Base-by-base conservation (phyloP, 257 asterid species). In the Scutellaria barbata region DNA sequence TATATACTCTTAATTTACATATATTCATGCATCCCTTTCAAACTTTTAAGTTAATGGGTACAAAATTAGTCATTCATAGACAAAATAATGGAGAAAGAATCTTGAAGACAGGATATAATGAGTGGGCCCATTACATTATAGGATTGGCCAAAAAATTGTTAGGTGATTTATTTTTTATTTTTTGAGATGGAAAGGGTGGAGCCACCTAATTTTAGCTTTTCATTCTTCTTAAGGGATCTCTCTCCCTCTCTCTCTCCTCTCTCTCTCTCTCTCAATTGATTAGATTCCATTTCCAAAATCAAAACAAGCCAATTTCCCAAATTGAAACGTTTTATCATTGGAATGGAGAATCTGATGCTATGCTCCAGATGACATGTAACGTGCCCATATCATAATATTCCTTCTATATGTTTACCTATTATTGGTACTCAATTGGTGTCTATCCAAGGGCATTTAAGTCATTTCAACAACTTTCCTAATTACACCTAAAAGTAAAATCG, bases 61-160 rank as follows among this genome's bases (percentile, higher is more conserved):
- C 17, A 81, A 80, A 76, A 82, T 76, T 16, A 67, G 74, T 82
- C 82, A 77, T 80, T 80, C 78, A 76, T 66, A 46, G 74, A 57
- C 73, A 54, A 79, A 76, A 82, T 80, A 76, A 83, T 72, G 18
- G 80, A 39, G 63, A 56, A 69, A 77, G 90, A 84, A 84, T 87
- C 92, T 84, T 81, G 30, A 68, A 67, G 76, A 78, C 74, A 76
- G 81, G 68, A 82, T 67, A 66, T 60, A 79, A 56, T 52, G 76
- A 78, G 66, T 17, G 81, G 61, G 73, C 84, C 79, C 43, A 48
- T 18, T 66, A 65, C 77, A 45, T 54, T 69, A 51, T 17, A 52
- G 53, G 63, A 52, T 72, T 63, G 66, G 51, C 48, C 48, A 57
- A 43, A 35, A 60, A 74, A 48, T 41, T 45, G 76, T 72, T 83